A percentile compares a stretch with the other conserved stretches of the same genome.
These are phyloP conservation scores for Amphirosellinia nigrospora DNA, from an alignment of 495 filamentous ascomycete species.

Conservation along the genomic window DNA sequence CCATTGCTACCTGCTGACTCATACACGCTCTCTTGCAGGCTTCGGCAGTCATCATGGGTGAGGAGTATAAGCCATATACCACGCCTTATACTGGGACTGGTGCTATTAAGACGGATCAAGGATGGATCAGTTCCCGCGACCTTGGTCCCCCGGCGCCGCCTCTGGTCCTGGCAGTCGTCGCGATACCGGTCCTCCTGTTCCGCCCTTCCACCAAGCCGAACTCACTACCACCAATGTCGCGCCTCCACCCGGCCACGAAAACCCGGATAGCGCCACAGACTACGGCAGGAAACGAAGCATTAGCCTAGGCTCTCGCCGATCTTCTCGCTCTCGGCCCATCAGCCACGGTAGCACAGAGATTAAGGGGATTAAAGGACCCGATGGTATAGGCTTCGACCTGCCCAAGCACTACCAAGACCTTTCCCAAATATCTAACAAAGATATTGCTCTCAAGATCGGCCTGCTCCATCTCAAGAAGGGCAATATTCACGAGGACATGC, in stretches of 20 bases:
- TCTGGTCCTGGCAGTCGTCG: constrained; percentile 47
- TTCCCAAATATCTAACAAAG: constrained; percentile 16
- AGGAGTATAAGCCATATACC: constrained; percentile 31
- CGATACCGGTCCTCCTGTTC: constrained; percentile 8
- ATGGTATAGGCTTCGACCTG: constrained; percentile 16
- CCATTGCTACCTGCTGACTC: background rate
- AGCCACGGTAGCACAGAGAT: background rate
- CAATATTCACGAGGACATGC: constrained; percentile 24
- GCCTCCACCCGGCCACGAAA: background rate
- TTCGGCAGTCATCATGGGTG: constrained; percentile 12
- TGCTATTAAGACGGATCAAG: constrained; percentile 26
- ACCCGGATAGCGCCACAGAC: background rate
- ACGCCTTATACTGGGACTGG: constrained; percentile 35
- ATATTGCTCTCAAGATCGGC: constrained; percentile 22
- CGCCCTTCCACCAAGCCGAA: constrained; percentile 22
- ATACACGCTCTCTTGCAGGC: background rate
- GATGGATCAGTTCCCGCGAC: constrained; percentile 26
- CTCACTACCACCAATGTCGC: constrained; percentile 13
- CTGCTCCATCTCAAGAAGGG: constrained; percentile 26
- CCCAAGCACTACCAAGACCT: constrained; percentile 17
- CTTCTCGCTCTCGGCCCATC: constrained; percentile 15
- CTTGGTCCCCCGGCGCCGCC: constrained; percentile 18
- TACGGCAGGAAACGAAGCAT: background rate
- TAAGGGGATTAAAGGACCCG: constrained; percentile 19
- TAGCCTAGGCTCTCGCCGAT: background rate